Conservation (phyloP, 495 filamentous ascomycete genomes). For the Glonium stellatum region DNA sequence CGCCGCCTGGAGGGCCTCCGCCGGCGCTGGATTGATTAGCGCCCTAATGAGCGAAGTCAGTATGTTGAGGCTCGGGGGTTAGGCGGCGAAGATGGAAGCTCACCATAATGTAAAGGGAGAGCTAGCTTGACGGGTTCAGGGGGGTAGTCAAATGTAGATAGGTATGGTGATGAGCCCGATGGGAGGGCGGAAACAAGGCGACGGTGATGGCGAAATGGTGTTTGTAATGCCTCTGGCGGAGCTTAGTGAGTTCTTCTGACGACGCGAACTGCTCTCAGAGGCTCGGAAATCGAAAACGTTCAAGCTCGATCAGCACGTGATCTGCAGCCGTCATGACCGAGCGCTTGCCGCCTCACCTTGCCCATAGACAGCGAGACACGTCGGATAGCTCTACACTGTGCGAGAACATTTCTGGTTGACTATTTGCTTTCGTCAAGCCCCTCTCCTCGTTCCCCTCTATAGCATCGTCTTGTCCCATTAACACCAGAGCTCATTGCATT, state of each 20-base stretch:
- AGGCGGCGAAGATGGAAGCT: slow-evolving; percentile 10
- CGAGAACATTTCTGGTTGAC: background rate
- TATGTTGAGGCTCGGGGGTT: slow-evolving; percentile 17
- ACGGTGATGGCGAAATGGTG: background rate
- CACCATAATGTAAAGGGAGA: slow-evolving; percentile 15
- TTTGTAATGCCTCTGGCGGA: background rate
- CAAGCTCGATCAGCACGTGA: background rate
- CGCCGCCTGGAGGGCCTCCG: slow-evolving; percentile 56
- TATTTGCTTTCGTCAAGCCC: background rate
- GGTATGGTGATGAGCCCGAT: background rate
- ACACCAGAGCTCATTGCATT: background rate
- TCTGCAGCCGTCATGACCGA: background rate
- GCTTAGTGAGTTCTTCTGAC: background rate
- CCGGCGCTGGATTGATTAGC: slow-evolving; percentile 86
- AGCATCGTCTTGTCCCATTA: background rate
- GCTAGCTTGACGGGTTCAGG: background rate
- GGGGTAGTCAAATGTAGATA: background rate
- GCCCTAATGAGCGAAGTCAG: slow-evolving; percentile 48
- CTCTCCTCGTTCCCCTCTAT: background rate
- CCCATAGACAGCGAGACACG: slow-evolving; percentile 1
- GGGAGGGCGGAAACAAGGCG: background rate
- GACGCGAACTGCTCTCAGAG: background rate
- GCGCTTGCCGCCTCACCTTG: background rate
- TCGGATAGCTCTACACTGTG: background rate
- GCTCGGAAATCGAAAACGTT: background rate